Conservation (phyloP, 139 green algal genomes). For the Yamagishiella unicocca region DNA sequence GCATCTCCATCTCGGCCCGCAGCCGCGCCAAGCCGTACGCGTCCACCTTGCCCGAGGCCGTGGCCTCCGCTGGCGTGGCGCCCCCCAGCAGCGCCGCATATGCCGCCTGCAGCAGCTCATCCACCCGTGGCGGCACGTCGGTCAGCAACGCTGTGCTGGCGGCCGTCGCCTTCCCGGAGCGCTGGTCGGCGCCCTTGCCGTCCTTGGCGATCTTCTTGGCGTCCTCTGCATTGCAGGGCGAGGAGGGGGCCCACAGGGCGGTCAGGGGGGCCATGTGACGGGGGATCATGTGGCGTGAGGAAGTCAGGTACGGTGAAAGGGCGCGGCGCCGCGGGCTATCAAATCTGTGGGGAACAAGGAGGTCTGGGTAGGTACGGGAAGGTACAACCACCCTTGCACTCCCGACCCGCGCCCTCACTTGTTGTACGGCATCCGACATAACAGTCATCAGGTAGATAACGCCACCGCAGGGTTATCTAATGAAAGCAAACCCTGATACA, state of each 20-base stretch:
- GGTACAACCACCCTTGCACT: too few species aligned
- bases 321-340: too few species aligned
- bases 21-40: constrained; percentile 61
- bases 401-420: too few species aligned
- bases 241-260: neutral
- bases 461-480: too few species aligned
- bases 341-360: too few species aligned
- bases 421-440: too few species aligned
- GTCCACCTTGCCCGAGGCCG: constrained; percentile 29
- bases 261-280: neutral
- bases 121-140: constrained; percentile 33
- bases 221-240: constrained; percentile 1
- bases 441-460: too few species aligned
- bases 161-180: neutral
- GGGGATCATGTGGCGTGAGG: neutral
- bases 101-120: constrained; percentile 53
- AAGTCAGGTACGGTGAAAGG: too few species aligned
- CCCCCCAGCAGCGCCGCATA: constrained; percentile 25
- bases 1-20: constrained; percentile 71
- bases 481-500: too few species aligned
- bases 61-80: neutral
- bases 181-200: constrained; percentile 14
- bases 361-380: too few species aligned
- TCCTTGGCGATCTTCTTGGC: constrained; percentile 12
- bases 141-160: constrained; percentile 42